A percentile compares a stretch with the other conserved stretches of the same genome.
These are phyloP conservation scores for Holtermannia corniformis DNA, from an alignment of 768 basidiomycete genomes.

Conservation along the genomic window DNA sequence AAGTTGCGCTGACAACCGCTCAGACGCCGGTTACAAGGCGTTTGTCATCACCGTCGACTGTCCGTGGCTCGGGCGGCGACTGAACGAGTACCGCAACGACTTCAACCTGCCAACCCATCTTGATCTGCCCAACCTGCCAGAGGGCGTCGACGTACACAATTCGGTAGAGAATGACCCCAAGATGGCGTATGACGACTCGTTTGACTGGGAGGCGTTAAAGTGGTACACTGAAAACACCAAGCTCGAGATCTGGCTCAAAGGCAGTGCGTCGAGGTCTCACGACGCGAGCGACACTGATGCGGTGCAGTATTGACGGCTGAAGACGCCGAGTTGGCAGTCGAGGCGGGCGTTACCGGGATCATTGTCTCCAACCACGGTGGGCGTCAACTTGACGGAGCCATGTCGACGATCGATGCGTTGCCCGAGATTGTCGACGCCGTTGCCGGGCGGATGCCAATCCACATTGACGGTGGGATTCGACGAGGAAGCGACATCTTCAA, in stretches of 20 bases:
- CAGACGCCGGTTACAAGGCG: no score
- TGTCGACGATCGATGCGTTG: conserved; percentile 10
- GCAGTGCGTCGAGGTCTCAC: background rate
- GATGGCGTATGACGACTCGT: background rate
- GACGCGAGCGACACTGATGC: no score
- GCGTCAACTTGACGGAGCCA: conserved; percentile 7
- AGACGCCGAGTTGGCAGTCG: conserved; percentile 26
- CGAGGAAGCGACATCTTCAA: conserved; percentile 24
- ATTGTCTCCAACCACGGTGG: conserved; percentile 34
- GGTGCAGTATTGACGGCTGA: conserved; percentile 5
- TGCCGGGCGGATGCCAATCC: conserved; percentile 13
- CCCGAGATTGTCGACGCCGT: conserved; percentile 23
- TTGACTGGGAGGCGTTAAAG: background rate
- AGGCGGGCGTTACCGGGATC: conserved; percentile 21
- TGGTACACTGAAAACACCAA: conserved; percentile 1
- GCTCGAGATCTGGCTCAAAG: conserved; percentile 10
- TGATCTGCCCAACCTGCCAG: background rate
- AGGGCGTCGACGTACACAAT: background rate
- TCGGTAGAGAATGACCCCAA: background rate
- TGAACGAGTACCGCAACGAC: conserved; percentile 2
- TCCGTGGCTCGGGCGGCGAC: conserved; percentile 8
- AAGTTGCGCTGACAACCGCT: no score
- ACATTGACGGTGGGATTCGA: conserved; percentile 17
- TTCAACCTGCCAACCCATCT: background rate
- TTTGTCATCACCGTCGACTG: no score